These are phyloP conservation scores for Rhodotorula paludigena DNA, from an alignment of 768 basidiomycete genomes.

Conservation along the genomic window DNA sequence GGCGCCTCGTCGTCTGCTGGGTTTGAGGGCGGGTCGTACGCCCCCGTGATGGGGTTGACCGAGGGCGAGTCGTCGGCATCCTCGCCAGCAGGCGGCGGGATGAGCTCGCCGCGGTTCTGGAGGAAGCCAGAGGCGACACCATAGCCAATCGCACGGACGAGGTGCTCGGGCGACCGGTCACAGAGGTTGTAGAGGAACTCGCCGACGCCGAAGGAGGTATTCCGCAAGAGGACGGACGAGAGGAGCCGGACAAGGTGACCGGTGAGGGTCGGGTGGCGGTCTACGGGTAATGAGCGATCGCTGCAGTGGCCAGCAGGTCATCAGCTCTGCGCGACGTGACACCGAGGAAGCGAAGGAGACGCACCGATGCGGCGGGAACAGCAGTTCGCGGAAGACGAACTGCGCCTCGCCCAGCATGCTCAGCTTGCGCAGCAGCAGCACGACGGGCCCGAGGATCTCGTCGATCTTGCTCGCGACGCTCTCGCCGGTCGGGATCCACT, in stretches of 20 bases:
- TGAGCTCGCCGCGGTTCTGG: slow-evolving; percentile 78
- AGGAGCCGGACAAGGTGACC: slow-evolving; percentile 77
- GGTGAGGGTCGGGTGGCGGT: slow-evolving; percentile 65
- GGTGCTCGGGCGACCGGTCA: slow-evolving; percentile 66
- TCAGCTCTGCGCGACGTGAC: neutral
- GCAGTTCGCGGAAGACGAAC: slow-evolving; percentile 55
- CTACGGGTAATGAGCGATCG: slow-evolving; percentile 72
- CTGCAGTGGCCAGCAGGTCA: slow-evolving; percentile 37
- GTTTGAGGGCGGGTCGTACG: slow-evolving; percentile 47
- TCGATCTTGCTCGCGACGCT: slow-evolving; percentile 55
- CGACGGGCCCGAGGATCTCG: slow-evolving; percentile 69
- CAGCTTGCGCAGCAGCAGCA: slow-evolving; percentile 60
- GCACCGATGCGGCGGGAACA: slow-evolving; percentile 67
- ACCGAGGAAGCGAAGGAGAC: slow-evolving; percentile 33
- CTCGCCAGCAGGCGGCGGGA: slow-evolving; percentile 49
- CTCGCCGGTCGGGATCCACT: slow-evolving; percentile 23
- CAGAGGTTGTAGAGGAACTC: slow-evolving; percentile 82
- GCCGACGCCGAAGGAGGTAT: slow-evolving; percentile 70
- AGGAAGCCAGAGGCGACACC: slow-evolving; percentile 93
- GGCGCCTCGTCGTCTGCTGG: slow-evolving; percentile 47
- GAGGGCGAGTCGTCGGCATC: slow-evolving; percentile 1
- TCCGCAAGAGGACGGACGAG: slow-evolving; percentile 64
- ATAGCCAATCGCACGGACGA: slow-evolving; percentile 81
- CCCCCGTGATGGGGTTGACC: slow-evolving; percentile 86
- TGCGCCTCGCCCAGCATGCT: slow-evolving; percentile 66